Conservation (phyloP, 768 basidiomycete species). For the Naganishia vishniacii region DNA sequence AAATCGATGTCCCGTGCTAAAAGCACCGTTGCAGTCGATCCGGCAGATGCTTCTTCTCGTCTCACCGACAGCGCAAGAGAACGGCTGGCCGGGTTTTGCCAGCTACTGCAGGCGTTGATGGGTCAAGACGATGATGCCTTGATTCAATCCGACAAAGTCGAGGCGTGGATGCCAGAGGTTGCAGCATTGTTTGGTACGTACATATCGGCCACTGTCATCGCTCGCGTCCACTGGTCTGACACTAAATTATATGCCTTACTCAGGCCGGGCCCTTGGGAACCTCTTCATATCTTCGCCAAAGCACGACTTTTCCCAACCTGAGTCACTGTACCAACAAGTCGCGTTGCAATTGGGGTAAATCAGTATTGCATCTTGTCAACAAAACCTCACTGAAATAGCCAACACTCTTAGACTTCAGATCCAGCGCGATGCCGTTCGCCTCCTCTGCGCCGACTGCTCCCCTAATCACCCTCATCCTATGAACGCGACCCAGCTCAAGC, state of each 20-base stretch:
- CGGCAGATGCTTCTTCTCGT: conserved; percentile 1
- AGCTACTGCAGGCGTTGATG: conserved; percentile 15
- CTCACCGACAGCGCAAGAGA: conserved; percentile 12
- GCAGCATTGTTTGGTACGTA: conserved; percentile 26
- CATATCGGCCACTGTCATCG: no score
- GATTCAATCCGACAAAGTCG: conserved; percentile 22
- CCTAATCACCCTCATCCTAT: not conserved
- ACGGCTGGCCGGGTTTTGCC: conserved; percentile 12
- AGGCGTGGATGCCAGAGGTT: conserved; percentile 23
- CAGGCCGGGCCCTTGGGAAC: conserved; percentile 18
- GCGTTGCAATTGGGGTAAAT: not conserved
- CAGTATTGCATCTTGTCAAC: not conserved
- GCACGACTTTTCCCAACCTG: conserved; percentile 17
- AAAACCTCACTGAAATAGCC: no score
- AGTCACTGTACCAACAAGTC: conserved; percentile 21
- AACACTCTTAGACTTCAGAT: conserved; percentile 21
- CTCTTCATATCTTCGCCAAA: conserved; percentile 1
- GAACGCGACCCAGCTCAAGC: conserved; percentile 20
- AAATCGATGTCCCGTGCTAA: conserved; percentile 1
- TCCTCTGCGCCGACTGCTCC: conserved; percentile 13
- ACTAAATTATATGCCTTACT: no score
- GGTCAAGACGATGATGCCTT: conserved; percentile 19
- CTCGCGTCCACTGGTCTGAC: no score
- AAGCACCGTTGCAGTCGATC: not conserved
- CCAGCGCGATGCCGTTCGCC: conserved; percentile 1